Evolutionary conservation across 345 rosid genomes (phyloP), one percentile per base, ranked within the genome.

Genomic region (Geranium brycei): DNA sequence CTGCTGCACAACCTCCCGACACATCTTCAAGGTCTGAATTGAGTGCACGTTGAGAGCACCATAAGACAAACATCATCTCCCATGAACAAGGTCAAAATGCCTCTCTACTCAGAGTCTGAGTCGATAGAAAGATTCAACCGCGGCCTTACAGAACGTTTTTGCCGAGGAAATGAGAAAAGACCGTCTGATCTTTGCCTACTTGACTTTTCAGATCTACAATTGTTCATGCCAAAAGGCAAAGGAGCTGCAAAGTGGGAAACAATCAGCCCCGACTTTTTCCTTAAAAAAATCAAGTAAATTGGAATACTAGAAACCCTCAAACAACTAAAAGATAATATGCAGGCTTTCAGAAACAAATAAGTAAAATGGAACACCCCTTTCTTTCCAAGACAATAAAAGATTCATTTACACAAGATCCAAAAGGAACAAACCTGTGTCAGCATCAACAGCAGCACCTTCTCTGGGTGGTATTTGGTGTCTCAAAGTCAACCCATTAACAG

Each of bases 71-170:
- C 62, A 53, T 23, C 59, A 55, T 53, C 63, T 64, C 68, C 32
- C 14, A 63, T 56, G 61, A 64, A 19, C 59, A 19, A 8, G 53
- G 14, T 47, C 53, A 47, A 47, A 47, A 47, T 47, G 63, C 62
- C 35, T 72, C 72, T 61, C 79, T 75, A 91, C 63, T 88, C 93
- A 3, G 97, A 75, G 68, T 88, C 96, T 7, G 87, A 83, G 76
- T 83, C 88, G 64, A 88, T 90, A 58, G 97, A 88, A 66, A 90
- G 83, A 76, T 73, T 82, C 69, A 81, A 61, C 65, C 96, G 82
- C 8, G 76, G 92, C 74, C 92, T 83, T 47, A 85, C 95, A 58
- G 97, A 83, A 64, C 99, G 97, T 78, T 90, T 90, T 78, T 81
- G 87, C 17, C 87, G 91, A 51, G 92, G 96, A 74, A 88, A 81